Base-by-base conservation (phyloP, 225 moss, liverwort and hornwort genomes). In the Polytrichum formosum region DNA sequence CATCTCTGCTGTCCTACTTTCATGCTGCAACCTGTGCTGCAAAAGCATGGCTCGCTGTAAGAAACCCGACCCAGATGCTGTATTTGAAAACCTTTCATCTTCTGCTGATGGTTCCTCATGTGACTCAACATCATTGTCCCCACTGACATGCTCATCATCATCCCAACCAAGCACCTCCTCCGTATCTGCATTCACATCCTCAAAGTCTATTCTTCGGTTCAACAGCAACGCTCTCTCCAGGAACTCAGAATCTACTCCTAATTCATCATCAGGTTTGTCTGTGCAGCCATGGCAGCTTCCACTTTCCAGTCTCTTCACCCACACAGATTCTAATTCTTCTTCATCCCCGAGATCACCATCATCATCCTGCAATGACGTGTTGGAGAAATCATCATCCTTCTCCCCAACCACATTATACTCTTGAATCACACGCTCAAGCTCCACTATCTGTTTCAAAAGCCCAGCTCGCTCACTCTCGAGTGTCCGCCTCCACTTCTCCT, bases 401-500 rank as follows among this genome's bases (percentile, higher is more conserved):
- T 22, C n/a, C 26, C 2, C 64, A 30, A 17, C 28, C 18, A 17
- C 28, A 22, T 65, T 22, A 18, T 58, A 21, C 58, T 66, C 30
- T 19, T 66, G 31, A 16, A 66, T 66, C 17, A 26, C 68, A 53
- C 68, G n/a, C 28, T 68, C 26, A 9, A 68, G 54, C 53, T 68
- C 54, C 26, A 26, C 16, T 63, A 63, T 63, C 62, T 63, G 23
- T 26, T 63, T 63, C 62, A 63, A 63, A 26, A 63, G 62, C 21
- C 22, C 26, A 16, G 21, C 27, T 26, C 62, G 23, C 23, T 53
- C 54, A 26, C 68, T 68, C 22, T 68, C 53, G 2, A 68, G 26
- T 54, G 21, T 68, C 25, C 55, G 46, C 68, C 46, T 68, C 68
- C 54, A 53, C n/a, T 68, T 54, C 27, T 26, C 68, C 53, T 68